Evolutionary conservation across 2,329 filamentous ascomycete species (phyloP), one percentile per base, ranked within the genome.

Genomic region (Alternaria dauci): DNA sequence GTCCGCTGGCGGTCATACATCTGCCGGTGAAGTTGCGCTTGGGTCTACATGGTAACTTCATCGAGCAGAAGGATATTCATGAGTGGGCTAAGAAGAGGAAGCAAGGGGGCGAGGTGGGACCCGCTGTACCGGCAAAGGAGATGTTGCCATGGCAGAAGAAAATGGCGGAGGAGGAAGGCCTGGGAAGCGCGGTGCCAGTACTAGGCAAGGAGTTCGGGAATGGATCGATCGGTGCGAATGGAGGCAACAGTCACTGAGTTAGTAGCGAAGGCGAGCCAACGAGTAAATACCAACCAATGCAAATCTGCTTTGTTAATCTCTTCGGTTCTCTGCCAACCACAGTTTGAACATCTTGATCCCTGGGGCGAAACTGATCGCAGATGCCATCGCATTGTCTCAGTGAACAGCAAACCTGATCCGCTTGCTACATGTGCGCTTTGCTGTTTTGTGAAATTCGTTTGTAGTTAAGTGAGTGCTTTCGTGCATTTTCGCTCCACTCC

Each of bases 1-100:
- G 73, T 14, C 79, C 81, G 6, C 48, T 81, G 0, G 81, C 81
- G 2, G 71, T 80, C 5, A 68, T 81, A 1, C 74, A 81, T 65
- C 52, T 83, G 52, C 81, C 81, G 2, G 68, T 77, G 0, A 77
- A 76, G 62, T 30, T 77, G 52, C 68, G 71, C 39, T 50, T 76
- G 36, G 74, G 74, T 9, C 48, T 77, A 42, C 74, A 77, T 62
- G 74, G 74, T 8, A 76, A 76, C 52, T 77, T 74, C 46, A 63
- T 77, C 5, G 73, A 73, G 55, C 66, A 71, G 56, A 71, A 26
- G 47, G 73, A 77, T 8, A 55, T 77, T 30, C 69, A 73, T 26
- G 70, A 69, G 30, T 77, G 74, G 74, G 52, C 28, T 28, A 70
- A 72, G 64, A 71, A 67, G 59, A 71, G 72, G 59, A 74, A 58